phyloP scores from a whole-genome alignment of 371 early-diverging fungal genomes.

The Rhizopus delemar region DNA sequence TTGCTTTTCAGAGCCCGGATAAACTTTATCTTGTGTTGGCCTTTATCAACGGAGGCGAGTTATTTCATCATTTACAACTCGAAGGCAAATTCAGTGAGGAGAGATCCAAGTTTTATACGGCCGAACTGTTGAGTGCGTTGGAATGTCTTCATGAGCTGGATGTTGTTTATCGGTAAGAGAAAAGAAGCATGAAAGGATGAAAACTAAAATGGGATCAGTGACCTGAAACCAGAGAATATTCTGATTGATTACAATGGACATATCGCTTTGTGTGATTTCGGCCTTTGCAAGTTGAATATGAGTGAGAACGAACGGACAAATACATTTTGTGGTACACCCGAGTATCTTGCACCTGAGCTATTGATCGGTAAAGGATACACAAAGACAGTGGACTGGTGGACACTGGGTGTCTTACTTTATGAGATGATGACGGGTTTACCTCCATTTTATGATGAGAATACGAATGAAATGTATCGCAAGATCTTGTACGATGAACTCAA shows the following conservation, averaged over 20 bases:
- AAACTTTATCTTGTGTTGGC: conserved; percentile 90
- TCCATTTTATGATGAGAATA: conserved; percentile 95
- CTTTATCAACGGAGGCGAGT: conserved; percentile 93
- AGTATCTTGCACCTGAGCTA: conserved; percentile 98
- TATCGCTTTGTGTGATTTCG: conserved; percentile 97
- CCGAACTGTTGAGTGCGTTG: conserved; percentile 77
- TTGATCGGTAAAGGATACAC: conserved; percentile 92
- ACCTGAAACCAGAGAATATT: conserved; percentile 96
- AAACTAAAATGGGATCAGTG: conserved; percentile 42
- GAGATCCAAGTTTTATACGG: conserved; percentile 70
- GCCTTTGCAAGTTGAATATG: conserved; percentile 95
- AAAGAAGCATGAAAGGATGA: neutral
- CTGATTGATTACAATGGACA: conserved; percentile 93
- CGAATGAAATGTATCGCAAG: conserved; percentile 94
- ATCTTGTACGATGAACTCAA: conserved; percentile 83
- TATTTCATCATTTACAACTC: conserved; percentile 87
- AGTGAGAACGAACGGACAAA: conserved; percentile 90
- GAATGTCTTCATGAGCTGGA: conserved; percentile 88
- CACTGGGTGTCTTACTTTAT: conserved; percentile 93
- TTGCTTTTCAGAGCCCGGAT: conserved; percentile 85
- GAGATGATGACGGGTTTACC: conserved; percentile 96
- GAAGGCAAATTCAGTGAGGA: conserved; percentile 76
- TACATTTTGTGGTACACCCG: conserved; percentile 99
- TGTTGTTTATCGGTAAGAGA: conserved; percentile 75
- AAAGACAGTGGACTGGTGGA: conserved; percentile 96